Evolutionary conservation across 306 rosid species (phyloP).

Genomic region (Arachis hypogaea): DNA sequence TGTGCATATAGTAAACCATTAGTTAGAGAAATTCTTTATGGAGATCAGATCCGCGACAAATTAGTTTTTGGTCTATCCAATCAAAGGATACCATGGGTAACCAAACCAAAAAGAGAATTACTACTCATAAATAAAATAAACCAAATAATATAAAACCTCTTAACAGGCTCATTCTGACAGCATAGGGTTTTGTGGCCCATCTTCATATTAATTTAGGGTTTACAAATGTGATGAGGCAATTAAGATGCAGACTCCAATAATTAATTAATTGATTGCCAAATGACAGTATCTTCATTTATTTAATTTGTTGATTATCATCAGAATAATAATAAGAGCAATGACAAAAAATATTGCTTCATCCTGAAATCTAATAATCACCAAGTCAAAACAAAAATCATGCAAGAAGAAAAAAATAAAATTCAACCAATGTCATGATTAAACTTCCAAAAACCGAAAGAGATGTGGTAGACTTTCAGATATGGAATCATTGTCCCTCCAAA

Average conservation of each 20-base stretch:
- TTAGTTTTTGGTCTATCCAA: no score
- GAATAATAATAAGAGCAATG: neutral
- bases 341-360: constrained; percentile 36
- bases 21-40: no score
- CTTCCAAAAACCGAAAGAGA: constrained; percentile 32
- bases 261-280: neutral
- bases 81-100: no score
- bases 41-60: no score
- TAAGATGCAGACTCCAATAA: neutral
- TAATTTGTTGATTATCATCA: constrained; percentile 24
- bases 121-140: neutral
- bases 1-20: no score
- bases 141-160: neutral
- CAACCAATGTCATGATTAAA: constrained; percentile 37
- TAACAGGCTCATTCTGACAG: neutral
- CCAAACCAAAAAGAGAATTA: no score
- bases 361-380: constrained; percentile 6
- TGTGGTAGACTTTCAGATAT: constrained; percentile 41
- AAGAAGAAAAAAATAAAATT: constrained; percentile 2
- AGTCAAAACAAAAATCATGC: constrained; percentile 45
- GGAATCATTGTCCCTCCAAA: constrained; percentile 48
- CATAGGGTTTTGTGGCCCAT: constrained; percentile 37
- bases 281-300: constrained; percentile 11
- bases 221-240: neutral
- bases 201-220: constrained; percentile 23